Evolutionary conservation across 129 eudicot species (phyloP).

Genomic region (Arctium lappa): DNA sequence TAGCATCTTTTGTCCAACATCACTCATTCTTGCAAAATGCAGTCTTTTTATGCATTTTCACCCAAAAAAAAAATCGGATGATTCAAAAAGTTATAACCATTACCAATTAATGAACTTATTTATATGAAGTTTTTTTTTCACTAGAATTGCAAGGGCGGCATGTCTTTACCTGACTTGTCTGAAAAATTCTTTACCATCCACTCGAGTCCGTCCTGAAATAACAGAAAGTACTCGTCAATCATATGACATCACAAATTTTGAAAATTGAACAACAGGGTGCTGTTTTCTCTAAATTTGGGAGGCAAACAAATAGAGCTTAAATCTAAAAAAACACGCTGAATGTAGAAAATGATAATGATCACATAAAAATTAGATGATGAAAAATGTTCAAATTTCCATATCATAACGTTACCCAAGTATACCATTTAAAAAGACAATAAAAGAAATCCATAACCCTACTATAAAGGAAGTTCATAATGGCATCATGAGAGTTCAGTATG

Average conservation of each 20-base stretch:
- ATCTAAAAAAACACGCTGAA: neutral
- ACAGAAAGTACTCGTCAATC: neutral
- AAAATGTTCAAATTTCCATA: neutral
- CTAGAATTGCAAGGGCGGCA: neutral
- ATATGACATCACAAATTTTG: neutral
- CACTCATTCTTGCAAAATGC: neutral
- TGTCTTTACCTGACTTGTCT: slow-evolving; percentile 85
- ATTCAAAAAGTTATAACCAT: neutral
- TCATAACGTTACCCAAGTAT: neutral
- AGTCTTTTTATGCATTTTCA: slow-evolving; percentile 4
- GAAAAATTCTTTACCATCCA: slow-evolving; percentile 89
- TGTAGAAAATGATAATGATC: neutral
- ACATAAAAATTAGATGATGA: neutral
- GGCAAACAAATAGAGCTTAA: neutral
- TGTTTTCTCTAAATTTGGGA: neutral
- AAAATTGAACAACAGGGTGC: neutral
- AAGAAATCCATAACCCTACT: neutral
- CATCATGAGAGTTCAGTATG: neutral
- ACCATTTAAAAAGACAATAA: neutral
- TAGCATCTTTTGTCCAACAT: neutral
- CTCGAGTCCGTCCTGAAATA: slow-evolving; percentile 70
- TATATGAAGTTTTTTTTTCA: neutral
- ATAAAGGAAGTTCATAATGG: neutral
- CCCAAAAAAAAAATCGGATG: neutral
- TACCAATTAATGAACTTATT: neutral